Conservation (phyloP, 257 asterid species). For the Fraxinus quadrangulata region DNA sequence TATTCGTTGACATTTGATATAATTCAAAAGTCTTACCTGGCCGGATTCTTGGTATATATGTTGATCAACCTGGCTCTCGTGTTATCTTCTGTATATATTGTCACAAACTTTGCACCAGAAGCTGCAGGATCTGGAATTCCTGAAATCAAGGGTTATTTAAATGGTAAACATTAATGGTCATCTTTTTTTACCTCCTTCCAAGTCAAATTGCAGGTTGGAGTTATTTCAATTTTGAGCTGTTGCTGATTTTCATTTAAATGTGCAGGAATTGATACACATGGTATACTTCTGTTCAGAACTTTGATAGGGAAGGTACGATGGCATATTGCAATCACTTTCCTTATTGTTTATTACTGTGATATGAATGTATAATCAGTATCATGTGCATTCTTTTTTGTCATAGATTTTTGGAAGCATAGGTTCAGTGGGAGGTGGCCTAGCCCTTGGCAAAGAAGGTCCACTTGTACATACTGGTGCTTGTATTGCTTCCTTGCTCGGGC, state of each 20-base stretch:
- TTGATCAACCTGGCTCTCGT: slow-evolving; percentile 88
- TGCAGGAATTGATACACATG: slow-evolving; percentile 94
- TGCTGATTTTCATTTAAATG: slow-evolving; percentile 24
- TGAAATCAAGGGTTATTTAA: slow-evolving; percentile 96
- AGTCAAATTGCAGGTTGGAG: slow-evolving; percentile 16
- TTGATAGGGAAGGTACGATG: slow-evolving; percentile 84
- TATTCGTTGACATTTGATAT: slow-evolving; percentile 86
- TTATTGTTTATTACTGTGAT: slow-evolving; percentile 16
- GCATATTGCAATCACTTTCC: slow-evolving; percentile 10
- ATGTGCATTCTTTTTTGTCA: slow-evolving; percentile 16
- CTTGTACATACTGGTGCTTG: slow-evolving; percentile 99
- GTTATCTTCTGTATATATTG: slow-evolving; percentile 81
- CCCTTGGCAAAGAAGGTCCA: slow-evolving; percentile 99
- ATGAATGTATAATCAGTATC: slow-evolving; percentile 11
- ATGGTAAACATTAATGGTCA: slow-evolving; percentile 48
- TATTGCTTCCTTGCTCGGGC: slow-evolving; percentile 98
- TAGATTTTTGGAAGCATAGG: slow-evolving; percentile 99
- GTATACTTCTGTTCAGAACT: slow-evolving; percentile 94
- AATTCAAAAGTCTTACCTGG: slow-evolving; percentile 90
- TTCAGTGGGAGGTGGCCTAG: slow-evolving; percentile 98
- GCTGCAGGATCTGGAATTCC: slow-evolving; percentile 99
- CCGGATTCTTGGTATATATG: slow-evolving; percentile 78
- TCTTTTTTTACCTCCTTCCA: neutral
- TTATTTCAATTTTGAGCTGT: slow-evolving; percentile 21
- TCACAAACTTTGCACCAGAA: slow-evolving; percentile 92